Evolutionary conservation across 1,284 basidiomycete genomes (phyloP).

Genomic region (Ustilago vetiveriae): DNA sequence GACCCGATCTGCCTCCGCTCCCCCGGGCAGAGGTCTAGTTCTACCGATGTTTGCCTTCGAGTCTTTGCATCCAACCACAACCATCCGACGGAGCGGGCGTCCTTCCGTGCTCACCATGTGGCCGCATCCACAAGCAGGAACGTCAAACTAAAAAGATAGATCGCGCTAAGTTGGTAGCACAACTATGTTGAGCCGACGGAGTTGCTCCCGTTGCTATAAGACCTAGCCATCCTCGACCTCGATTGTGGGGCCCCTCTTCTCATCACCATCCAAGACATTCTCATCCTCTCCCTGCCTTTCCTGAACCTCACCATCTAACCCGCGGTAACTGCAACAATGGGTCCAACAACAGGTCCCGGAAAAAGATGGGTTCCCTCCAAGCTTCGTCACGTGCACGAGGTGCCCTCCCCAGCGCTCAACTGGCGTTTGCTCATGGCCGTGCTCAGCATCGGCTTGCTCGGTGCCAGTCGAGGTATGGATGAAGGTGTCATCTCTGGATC

Average conservation of each 20-base stretch:
- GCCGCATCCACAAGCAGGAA: not conserved
- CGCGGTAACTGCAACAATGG: conserved; percentile 1
- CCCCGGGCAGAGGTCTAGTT: too few species aligned
- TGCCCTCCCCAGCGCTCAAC: conserved; percentile 28
- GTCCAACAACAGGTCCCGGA: not conserved
- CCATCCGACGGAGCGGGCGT: conserved; percentile 4
- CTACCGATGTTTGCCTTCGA: too few species aligned
- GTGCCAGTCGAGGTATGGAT: conserved; percentile 32
- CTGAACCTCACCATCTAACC: not conserved
- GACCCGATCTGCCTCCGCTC: too few species aligned
- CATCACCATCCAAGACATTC: conserved; percentile 4
- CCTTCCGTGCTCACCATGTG: not conserved
- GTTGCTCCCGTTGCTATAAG: conserved; percentile 6
- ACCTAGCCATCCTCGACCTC: not conserved
- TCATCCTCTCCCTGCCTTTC: not conserved
- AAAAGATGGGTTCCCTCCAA: conserved; percentile 25
- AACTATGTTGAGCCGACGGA: not conserved
- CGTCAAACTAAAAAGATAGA: not conserved
- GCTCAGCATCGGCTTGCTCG: conserved; percentile 25
- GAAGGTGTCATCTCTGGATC: conserved; percentile 31
- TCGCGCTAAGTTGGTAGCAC: not conserved
- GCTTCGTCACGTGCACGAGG: conserved; percentile 26
- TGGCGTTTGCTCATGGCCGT: conserved; percentile 33
- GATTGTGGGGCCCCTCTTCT: conserved; percentile 21
- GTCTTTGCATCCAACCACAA: not conserved